Percentiles rank a stretch among this genome's conserved stretches.
These are phyloP conservation scores for Puccinellia tenuiflora DNA, from an alignment of 176 grass and related monocot genomes.

Conservation along the genomic window DNA sequence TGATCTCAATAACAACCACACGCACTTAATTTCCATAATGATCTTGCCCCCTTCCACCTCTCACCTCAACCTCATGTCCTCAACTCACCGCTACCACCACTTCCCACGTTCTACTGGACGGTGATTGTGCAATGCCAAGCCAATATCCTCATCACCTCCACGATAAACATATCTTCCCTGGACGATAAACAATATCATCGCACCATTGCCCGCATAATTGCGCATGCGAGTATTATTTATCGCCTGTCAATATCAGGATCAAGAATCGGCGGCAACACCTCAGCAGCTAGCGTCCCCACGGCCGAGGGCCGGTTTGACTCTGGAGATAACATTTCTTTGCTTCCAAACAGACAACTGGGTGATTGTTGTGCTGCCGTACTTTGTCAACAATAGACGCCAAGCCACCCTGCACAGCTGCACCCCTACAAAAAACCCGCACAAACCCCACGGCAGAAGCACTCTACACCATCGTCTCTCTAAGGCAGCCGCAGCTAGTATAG, in stretches of 20 bases:
- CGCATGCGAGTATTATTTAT: conserved; percentile 40
- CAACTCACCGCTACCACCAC: conserved; percentile 35
- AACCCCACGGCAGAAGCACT: conserved; percentile 16
- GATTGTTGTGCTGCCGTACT: conserved; percentile 8
- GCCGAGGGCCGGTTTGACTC: conserved; percentile 21
- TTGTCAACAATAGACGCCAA: conserved; percentile 39
- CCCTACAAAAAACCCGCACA: conserved; percentile 44
- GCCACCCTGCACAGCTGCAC: conserved; percentile 14
- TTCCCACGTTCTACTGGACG: conserved; percentile 49
- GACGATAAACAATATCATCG: conserved; percentile 28
- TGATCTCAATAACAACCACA: conserved; percentile 25
- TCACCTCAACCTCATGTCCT: conserved; percentile 3
- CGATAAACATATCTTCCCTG: conserved; percentile 29
- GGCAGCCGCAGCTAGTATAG: not conserved
- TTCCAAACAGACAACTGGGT: conserved; percentile 25
- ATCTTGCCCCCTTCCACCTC: conserved; percentile 14
- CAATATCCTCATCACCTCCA: conserved; percentile 4
- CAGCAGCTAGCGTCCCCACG: conserved; percentile 24
- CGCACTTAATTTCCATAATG: conserved; percentile 17
- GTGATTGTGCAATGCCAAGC: conserved; percentile 34
- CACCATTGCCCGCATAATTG: conserved; percentile 35
- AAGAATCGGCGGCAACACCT: conserved; percentile 35
- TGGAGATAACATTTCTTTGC: conserved; percentile 20
- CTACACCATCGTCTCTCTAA: conserved; percentile 11
- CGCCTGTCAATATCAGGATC: conserved; percentile 35